These are phyloP conservation scores for Juglanconis sp. DNA, from an alignment of 2,329 filamentous ascomycete genomes.

Conservation along the genomic window DNA sequence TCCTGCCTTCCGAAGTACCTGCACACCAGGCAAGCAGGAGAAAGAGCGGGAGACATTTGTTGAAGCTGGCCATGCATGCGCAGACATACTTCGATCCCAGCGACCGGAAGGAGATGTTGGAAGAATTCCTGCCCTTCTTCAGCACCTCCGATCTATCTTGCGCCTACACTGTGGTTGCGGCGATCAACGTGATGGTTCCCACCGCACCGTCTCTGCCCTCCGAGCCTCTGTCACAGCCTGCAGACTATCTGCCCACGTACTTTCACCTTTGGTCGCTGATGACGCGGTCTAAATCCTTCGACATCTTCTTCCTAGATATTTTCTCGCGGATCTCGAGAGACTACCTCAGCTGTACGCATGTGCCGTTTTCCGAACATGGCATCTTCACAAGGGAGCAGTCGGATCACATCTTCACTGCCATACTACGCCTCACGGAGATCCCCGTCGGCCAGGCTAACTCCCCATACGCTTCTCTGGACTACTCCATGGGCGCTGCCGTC, in stretches of 20 bases:
- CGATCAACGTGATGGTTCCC: constrained; percentile 84
- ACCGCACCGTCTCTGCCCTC: constrained; percentile 73
- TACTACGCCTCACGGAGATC: constrained; percentile 86
- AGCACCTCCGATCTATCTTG: constrained; percentile 89
- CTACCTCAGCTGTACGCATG: constrained; percentile 68
- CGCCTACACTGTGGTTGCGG: constrained; percentile 86
- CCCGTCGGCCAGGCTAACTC: constrained; percentile 95
- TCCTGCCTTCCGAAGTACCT: constrained; percentile 80
- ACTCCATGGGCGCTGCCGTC: constrained; percentile 75
- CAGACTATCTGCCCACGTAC: constrained; percentile 85
- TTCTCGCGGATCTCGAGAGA: constrained; percentile 85
- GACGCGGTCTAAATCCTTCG: constrained; percentile 82
- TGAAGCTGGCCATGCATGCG: constrained; percentile 85
- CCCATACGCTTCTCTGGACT: constrained; percentile 82
- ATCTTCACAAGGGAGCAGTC: constrained; percentile 93
- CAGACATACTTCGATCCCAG: constrained; percentile 90
- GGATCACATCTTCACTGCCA: constrained; percentile 85
- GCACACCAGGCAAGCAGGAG: constrained; percentile 55
- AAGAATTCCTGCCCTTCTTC: constrained; percentile 82
- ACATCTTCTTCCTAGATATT: constrained; percentile 84
- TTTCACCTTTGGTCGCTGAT: constrained; percentile 97
- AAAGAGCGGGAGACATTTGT: constrained; percentile 62
- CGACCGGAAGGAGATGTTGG: constrained; percentile 77
- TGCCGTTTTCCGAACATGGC: constrained; percentile 80
- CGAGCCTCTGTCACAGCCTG: constrained; percentile 74